Evolutionary conservation across 23 red algal species (phyloP), one percentile per base, ranked within the genome.

Genomic region (Gracilaria gracilis): DNA sequence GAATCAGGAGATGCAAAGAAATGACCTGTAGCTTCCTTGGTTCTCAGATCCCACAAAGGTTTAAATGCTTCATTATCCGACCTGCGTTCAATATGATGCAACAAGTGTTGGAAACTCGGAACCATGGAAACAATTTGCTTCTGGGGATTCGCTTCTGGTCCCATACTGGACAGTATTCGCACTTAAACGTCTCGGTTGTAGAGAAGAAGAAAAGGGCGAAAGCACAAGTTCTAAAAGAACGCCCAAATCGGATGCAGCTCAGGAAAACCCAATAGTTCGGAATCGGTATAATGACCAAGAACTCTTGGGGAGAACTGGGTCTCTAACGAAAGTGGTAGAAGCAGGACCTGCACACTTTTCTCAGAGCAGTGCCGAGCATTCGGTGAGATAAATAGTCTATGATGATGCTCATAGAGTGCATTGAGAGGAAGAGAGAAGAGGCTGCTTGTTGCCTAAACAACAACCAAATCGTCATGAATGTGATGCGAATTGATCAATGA

Each of bases 71-170:
- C 33, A 37, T 20, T 15, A 16, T 38, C 32, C 9, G 6, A 9
- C 37, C 9, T 69, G 64, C 20, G 27, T 69, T 28, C 72, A 50
- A 77, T 77, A 13, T 77, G 72, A 29, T 50, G 38, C 36, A 77
- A 23, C 14, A 77, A 20, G 32, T 77, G 39, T 28, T 51, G 72
- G 32, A 77, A 77, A 50, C 72, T 77, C 50, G 72, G 72, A 77
- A 77, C 72, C 42, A 51, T 77, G 23, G 40, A 77, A 77, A 34
- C 42, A 49, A 16, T 46, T 50, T 15, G 6, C 27, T 36, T 14
- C 4, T 69, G 2, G 8, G 64, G 11, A 69, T 36, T 37, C 32
- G 64, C 32, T 16, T 36, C 0, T 19, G 31, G 64, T 37, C 28
- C 64, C 13, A 19, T 37, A 32, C 37, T 69, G 64, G 15, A n/a